Base-by-base conservation (phyloP, 2,329 filamentous ascomycete genomes). In the Stemphylium lycopersici region DNA sequence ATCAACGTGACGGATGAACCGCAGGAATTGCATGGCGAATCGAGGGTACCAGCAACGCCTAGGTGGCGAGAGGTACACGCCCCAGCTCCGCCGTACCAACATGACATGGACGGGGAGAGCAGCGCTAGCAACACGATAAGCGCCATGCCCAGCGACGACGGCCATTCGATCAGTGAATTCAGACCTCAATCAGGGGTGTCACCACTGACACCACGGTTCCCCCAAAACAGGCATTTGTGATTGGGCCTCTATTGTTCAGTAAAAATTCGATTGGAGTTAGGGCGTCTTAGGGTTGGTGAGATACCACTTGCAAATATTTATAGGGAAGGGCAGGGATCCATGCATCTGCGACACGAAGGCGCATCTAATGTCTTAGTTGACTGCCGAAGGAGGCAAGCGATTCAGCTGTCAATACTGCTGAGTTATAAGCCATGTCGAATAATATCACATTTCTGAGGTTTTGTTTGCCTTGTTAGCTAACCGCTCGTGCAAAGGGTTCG, bases 21-120 rank as follows among this genome's bases (percentile, higher is more conserved):
- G 4, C 62, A 62, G 16, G 70, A 73, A 36, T 32, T 72, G 13
- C 60, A 58, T 37, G 64, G 58, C 2, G 65, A 69, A 15, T 65
- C 65, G 0, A 55, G 45, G 32, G 51, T 56, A 22, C 59, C 65
- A 20, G 33, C 54, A 11, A 55, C 65, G 4, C 59, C 60, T 11
- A 40, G 65, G 13, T 71, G 68, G 68, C 48, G 61, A 45, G 66
- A 71, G 16, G 66, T 70, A 7, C 40, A 55, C 24, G 38, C 54
- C n/a, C 59, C 52, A 10, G 44, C 33, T 18, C 24, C 57, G n/a
- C 45, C 51, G 41, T 53, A 53, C 16, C 56, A 59, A 22, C 50
- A 63, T 24, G 67, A 69, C 8, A 56, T 61, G 47, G 68, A 68
- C 38, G 61, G 51, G 2, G 56, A 55, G 15, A 64, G 65, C 46